Evolutionary conservation across 768 basidiomycete genomes (phyloP).

Genomic region (Calocybe gangraenosa): DNA sequence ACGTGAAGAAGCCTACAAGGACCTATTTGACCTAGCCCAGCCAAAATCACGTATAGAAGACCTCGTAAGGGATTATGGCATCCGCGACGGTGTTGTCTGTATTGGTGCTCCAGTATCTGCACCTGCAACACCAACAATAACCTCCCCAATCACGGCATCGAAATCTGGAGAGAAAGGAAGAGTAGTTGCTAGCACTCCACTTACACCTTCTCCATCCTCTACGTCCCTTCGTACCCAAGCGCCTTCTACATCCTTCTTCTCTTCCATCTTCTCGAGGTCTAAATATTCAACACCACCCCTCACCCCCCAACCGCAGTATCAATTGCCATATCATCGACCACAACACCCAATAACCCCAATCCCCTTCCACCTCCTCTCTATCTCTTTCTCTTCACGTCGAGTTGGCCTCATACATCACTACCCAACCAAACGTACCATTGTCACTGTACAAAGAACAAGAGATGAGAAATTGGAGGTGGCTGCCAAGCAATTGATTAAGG

Average conservation of each 20-base stretch:
- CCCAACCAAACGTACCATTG: conserved; percentile 43
- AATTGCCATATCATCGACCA: no score
- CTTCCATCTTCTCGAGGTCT: conserved; percentile 5
- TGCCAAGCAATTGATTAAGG: conserved; percentile 47
- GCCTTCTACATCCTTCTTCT: conserved; percentile 8
- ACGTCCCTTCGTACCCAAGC: no score
- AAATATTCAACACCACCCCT: no score
- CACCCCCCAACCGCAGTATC: no score
- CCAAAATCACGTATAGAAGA: conserved; percentile 77
- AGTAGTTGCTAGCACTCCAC: no score
- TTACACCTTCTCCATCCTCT: no score
- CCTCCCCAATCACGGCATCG: neutral
- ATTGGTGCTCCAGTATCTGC: conserved; percentile 13
- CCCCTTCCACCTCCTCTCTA: conserved; percentile 32
- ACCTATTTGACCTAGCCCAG: conserved; percentile 74
- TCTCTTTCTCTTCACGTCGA: conserved; percentile 39
- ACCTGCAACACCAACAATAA: conserved; percentile 4
- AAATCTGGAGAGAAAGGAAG: no score
- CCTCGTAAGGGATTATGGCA: conserved; percentile 46
- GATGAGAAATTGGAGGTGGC: conserved; percentile 55
- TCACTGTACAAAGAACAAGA: conserved; percentile 32
- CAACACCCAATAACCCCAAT: conserved; percentile 20
- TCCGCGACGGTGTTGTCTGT: conserved; percentile 36
- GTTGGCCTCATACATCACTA: conserved; percentile 31
- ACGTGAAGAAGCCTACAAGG: conserved; percentile 71